A percentile compares a stretch with the other conserved stretches of the same genome.
Conservation (phyloP, 2,329 filamentous ascomycete genomes). For the Alternaria infectoria region DNA sequence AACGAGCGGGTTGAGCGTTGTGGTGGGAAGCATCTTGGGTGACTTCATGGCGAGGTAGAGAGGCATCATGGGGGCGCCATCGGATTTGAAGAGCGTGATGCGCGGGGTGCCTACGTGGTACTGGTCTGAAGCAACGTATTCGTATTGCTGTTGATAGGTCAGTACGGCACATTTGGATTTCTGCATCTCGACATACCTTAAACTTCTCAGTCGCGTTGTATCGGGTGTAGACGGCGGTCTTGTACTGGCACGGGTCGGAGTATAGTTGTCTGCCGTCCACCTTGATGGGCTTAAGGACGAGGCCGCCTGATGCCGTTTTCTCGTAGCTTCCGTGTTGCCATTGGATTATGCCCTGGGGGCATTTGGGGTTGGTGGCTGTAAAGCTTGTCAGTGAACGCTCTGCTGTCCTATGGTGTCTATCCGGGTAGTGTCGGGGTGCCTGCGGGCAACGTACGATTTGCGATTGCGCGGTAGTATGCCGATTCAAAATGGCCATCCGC, state of each 20-base stretch:
- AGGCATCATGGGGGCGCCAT: slow-evolving; percentile 70
- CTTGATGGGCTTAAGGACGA: slow-evolving; percentile 65
- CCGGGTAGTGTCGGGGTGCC: neutral
- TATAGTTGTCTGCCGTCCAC: slow-evolving; percentile 72
- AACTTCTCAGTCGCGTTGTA: slow-evolving; percentile 71
- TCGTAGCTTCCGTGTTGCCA: slow-evolving; percentile 73
- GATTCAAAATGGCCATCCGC: slow-evolving; percentile 71
- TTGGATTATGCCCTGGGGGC: slow-evolving; percentile 70
- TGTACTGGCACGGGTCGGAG: slow-evolving; percentile 67
- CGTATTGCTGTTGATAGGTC: slow-evolving; percentile 47
- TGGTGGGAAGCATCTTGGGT: slow-evolving; percentile 73
- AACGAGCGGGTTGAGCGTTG: slow-evolving; percentile 65
- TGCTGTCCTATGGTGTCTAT: neutral
- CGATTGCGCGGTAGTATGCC: slow-evolving; percentile 71
- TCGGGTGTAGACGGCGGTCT: slow-evolving; percentile 65
- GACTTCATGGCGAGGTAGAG: slow-evolving; percentile 69
- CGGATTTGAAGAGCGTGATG: slow-evolving; percentile 68
- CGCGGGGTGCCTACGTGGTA: slow-evolving; percentile 66
- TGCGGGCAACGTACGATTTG: slow-evolving; percentile 65
- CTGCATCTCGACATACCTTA: slow-evolving; percentile 53
- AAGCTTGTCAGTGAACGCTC: slow-evolving; percentile 25
- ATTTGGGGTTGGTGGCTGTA: slow-evolving; percentile 64
- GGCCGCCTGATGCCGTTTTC: slow-evolving; percentile 62
- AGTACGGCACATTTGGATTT: neutral
- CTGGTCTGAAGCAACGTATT: slow-evolving; percentile 58